phyloP scores from a whole-genome alignment of 805 yeast genomes.

The Yamadazyma phyllophila region DNA sequence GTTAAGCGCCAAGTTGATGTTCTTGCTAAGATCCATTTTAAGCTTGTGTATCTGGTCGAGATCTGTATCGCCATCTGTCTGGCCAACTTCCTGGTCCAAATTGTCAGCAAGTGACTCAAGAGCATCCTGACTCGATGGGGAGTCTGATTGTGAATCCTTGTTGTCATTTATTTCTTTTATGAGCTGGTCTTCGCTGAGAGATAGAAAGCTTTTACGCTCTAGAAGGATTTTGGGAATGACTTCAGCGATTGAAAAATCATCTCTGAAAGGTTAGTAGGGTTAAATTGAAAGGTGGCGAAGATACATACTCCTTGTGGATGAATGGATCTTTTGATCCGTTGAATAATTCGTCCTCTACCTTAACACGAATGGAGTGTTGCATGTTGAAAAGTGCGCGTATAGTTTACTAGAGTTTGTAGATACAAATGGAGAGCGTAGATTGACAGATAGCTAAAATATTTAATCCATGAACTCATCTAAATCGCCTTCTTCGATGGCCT shows the following conservation, averaged over 20 bases:
- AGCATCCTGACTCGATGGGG: not conserved
- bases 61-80: too few relatives aligned
- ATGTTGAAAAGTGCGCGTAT: not conserved
- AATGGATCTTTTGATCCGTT: slow-evolving; percentile 36
- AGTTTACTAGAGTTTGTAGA: too few relatives aligned
- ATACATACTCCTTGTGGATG: slow-evolving; percentile 38
- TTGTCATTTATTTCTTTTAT: slow-evolving; percentile 31
- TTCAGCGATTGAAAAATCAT: slow-evolving; percentile 48
- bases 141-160: not conserved
- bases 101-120: not conserved
- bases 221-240: slow-evolving; percentile 57
- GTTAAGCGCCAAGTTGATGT: slow-evolving; percentile 69
- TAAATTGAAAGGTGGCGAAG: not conserved
- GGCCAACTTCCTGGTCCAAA: slow-evolving; percentile 9
- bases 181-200: slow-evolving; percentile 56
- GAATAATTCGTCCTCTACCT: slow-evolving; percentile 27
- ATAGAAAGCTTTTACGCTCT: slow-evolving; percentile 59
- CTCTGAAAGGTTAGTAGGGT: slow-evolving; percentile 21
- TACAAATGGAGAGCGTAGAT: too few relatives aligned
- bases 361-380: slow-evolving; percentile 7
- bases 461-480: slow-evolving; percentile 49
- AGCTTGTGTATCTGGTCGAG: slow-evolving; percentile 43
- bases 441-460: not conserved
- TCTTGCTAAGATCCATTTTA: slow-evolving; percentile 51
- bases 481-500: slow-evolving; percentile 56